Evolutionary conservation across 176 grass and related monocot species (phyloP), one percentile per base, ranked within the genome.

Genomic region (Triticum urartu): DNA sequence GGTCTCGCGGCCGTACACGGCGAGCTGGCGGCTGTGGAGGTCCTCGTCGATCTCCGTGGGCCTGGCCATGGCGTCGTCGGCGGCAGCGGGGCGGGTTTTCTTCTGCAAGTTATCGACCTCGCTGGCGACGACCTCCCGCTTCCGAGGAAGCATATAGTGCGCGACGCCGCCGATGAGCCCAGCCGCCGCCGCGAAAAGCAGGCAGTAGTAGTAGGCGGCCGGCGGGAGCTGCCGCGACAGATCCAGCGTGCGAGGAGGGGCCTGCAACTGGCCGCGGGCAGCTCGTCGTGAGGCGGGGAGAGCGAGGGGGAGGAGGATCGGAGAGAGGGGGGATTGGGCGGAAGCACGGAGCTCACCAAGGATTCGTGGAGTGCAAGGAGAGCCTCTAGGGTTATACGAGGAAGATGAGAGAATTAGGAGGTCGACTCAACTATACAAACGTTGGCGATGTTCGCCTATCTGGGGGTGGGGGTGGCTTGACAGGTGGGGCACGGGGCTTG

Each of bases 111-210:
- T 87, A 38, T 88, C 77, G 84, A 87, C 89, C 88, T 95, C 87
- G 78, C 83, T 88, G 88, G 79, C 88, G 69, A 47, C 88, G 40
- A 39, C 42, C 42, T 68, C 84, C 89, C 94, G 87, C 81, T 93
- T 93, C 42, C 78, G 87, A 60, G 93, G 81, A 93, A 92, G 91
- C 94, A 95, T 95, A 95, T 89, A 92, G 78, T 88, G 86, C 39
- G 86, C 89, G 32, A 87, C 38, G 78, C 81, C 85, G 91, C 89
- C 81, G 72, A 91, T 73, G 85, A 89, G 67, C 58, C 79, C 92
- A 45, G 89, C 52, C 50, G 74, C 74, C 47, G 79, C 79, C 65
- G 88, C 86, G 87, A 93, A 52, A 52, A 89, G 18, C 22, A 91
- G 85, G 65, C 22, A 75, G 43, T 75, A 35, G 86, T 42, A 52